These are phyloP conservation scores for Fagopyrum esculentum DNA, from an alignment of 148 eudicot species.

Conservation along the genomic window DNA sequence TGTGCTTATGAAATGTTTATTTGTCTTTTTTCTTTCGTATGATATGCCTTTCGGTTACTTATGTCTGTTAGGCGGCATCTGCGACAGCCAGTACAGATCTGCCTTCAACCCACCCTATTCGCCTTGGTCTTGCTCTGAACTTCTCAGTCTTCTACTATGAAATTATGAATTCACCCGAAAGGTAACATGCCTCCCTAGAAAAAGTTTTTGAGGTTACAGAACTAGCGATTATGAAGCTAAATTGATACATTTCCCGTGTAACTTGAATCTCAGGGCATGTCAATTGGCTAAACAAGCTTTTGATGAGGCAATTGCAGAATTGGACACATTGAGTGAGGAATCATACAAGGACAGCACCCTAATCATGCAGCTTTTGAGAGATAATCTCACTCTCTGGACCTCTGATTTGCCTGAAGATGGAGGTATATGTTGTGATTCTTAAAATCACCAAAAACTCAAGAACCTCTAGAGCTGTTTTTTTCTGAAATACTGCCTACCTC, in stretches of 20 bases:
- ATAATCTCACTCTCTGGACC: slow-evolving; percentile 95
- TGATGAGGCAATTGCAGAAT: slow-evolving; percentile 91
- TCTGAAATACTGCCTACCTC: not conserved
- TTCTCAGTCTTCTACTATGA: slow-evolving; percentile 93
- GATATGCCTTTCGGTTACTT: slow-evolving; percentile 11
- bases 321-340: slow-evolving; percentile 90
- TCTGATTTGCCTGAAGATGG: slow-evolving; percentile 97
- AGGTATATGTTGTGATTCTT: slow-evolving; percentile 26
- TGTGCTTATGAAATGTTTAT: not conserved
- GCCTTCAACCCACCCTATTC: slow-evolving; percentile 90
- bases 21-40: not conserved
- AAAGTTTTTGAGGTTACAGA: not conserved
- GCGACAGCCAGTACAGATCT: slow-evolving; percentile 81
- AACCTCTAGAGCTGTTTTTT: not conserved
- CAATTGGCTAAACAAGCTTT: slow-evolving; percentile 98
- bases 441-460: not conserved
- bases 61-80: slow-evolving; percentile 55
- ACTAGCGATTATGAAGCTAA: not conserved
- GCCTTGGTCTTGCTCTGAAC: slow-evolving; percentile 94
- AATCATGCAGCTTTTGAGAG: slow-evolving; percentile 89
- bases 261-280: slow-evolving; percentile 56
- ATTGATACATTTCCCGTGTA: not conserved
- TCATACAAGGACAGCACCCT: slow-evolving; percentile 95
- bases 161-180: slow-evolving; percentile 90
- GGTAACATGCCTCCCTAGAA: slow-evolving; percentile 24